These are phyloP conservation scores for Pulveroboletus sp. DNA, from an alignment of 768 basidiomycete species.

Conservation along the genomic window DNA sequence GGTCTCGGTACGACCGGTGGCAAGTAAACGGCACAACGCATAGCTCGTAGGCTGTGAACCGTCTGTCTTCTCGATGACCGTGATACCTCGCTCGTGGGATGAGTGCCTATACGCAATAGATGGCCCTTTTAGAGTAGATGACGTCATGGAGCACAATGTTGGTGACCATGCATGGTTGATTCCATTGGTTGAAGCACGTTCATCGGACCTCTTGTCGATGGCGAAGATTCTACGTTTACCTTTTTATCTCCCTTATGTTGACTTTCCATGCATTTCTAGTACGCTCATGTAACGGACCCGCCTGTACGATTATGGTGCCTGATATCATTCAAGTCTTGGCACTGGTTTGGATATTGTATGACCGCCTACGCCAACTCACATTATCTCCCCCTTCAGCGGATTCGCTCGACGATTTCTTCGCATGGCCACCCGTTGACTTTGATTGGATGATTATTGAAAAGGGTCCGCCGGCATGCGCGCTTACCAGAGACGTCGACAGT, in stretches of 20 bases:
- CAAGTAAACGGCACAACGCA: conserved; percentile 48
- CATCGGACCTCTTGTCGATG: not conserved
- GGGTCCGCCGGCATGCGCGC: too few species aligned
- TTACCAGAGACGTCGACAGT: too few species aligned
- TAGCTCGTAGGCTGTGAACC: not conserved
- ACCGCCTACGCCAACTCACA: too few species aligned
- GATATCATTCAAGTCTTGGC: too few species aligned
- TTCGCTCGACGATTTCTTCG: too few species aligned
- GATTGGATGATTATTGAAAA: too few species aligned
- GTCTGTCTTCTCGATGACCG: not conserved
- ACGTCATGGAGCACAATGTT: not conserved
- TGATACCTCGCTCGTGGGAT: conserved; percentile 14
- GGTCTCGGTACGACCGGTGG: conserved; percentile 87
- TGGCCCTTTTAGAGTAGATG: conserved; percentile 13
- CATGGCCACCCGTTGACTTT: too few species aligned
- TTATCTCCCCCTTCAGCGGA: too few species aligned
- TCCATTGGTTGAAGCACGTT: not conserved
- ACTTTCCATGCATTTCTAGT: not conserved
- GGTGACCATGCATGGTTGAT: not conserved
- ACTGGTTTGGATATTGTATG: too few species aligned
- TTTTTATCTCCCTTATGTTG: not conserved
- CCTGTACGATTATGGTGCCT: too few species aligned
- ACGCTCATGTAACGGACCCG: too few species aligned
- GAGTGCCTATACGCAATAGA: conserved; percentile 15
- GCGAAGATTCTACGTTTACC: not conserved